Evolutionary conservation across 495 filamentous ascomycete species (phyloP).

Genomic region (Lentithecium fluviatile): DNA sequence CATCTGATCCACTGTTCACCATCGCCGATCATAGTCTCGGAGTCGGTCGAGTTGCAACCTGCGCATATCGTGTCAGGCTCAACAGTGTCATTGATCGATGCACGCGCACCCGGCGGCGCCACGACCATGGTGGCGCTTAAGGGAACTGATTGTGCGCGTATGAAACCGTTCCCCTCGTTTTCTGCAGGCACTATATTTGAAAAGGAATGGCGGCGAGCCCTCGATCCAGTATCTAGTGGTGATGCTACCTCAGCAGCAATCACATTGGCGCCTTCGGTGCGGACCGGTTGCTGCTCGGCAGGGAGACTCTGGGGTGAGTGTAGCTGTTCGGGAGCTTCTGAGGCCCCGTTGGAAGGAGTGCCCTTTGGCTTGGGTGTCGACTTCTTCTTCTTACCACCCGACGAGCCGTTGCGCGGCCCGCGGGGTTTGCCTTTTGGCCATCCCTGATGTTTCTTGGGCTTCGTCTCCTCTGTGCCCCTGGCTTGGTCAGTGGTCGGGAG

Average conservation of each 20-base stretch:
- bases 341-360: not conserved
- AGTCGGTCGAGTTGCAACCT: slow-evolving; percentile 40
- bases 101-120: not conserved
- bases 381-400: slow-evolving; percentile 33
- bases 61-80: slow-evolving; percentile 41
- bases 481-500: slow-evolving; percentile 6
- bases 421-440: slow-evolving; percentile 47
- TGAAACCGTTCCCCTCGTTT: not conserved
- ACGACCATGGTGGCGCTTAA: slow-evolving; percentile 14
- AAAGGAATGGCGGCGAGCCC: slow-evolving; percentile 27
- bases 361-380: slow-evolving; percentile 26
- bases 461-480: slow-evolving; percentile 22
- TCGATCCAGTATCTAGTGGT: not conserved
- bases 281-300: slow-evolving; percentile 12
- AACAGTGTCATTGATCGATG: not conserved
- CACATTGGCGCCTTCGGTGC: not conserved
- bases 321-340: slow-evolving; percentile 22
- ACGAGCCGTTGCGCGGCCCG: slow-evolving; percentile 31
- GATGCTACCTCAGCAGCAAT: not conserved
- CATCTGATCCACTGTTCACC: slow-evolving; percentile 64
- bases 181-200: slow-evolving; percentile 1
- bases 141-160: slow-evolving; percentile 37
- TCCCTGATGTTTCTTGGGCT: slow-evolving; percentile 38
- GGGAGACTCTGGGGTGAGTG: slow-evolving; percentile 37
- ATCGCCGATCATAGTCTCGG: slow-evolving; percentile 37